Conservation (phyloP, 805 yeast genomes). For the Hanseniaspora vineae region DNA sequence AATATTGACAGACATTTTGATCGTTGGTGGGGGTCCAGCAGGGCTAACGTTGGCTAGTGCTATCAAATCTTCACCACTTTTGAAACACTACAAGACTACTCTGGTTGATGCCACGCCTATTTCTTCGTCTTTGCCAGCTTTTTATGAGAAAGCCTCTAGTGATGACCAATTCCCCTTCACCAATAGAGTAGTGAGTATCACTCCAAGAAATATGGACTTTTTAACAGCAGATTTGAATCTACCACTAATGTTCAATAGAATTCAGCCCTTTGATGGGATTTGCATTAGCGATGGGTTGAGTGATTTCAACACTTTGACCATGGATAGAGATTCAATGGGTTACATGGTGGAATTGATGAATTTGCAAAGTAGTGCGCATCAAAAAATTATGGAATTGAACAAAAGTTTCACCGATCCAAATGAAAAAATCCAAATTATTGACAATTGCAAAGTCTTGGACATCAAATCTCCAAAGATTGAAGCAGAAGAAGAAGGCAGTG, state of each 20-base stretch:
- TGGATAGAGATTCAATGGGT: constrained; percentile 50
- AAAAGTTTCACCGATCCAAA: constrained; percentile 6
- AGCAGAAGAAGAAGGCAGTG: constrained; percentile 9
- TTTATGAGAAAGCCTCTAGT: constrained; percentile 30
- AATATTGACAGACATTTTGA: constrained; percentile 38
- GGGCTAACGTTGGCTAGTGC: constrained; percentile 82
- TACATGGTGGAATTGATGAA: constrained; percentile 85
- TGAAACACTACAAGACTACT: constrained; percentile 47
- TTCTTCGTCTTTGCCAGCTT: constrained; percentile 30
- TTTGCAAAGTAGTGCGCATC: constrained; percentile 61
- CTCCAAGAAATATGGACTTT: constrained; percentile 64
- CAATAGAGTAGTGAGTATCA: constrained; percentile 75
- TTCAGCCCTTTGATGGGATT: constrained; percentile 69
- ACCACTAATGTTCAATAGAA: constrained; percentile 57
- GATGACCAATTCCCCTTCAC: constrained; percentile 28
- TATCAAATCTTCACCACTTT: constrained; percentile 50
- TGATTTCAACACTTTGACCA: constrained; percentile 47
- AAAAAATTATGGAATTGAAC: constrained; percentile 35
- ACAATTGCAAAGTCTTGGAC: constrained; percentile 51
- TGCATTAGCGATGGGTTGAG: constrained; percentile 77
- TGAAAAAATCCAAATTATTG: constrained; percentile 30
- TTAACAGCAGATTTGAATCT: constrained; percentile 65
- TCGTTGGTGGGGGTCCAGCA: constrained; percentile 97
- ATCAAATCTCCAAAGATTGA: constrained; percentile 24
- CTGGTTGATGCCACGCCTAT: constrained; percentile 66